Evolutionary conservation across 2,329 filamentous ascomycete genomes (phyloP).

Genomic region (Colletotrichum liaoningense): DNA sequence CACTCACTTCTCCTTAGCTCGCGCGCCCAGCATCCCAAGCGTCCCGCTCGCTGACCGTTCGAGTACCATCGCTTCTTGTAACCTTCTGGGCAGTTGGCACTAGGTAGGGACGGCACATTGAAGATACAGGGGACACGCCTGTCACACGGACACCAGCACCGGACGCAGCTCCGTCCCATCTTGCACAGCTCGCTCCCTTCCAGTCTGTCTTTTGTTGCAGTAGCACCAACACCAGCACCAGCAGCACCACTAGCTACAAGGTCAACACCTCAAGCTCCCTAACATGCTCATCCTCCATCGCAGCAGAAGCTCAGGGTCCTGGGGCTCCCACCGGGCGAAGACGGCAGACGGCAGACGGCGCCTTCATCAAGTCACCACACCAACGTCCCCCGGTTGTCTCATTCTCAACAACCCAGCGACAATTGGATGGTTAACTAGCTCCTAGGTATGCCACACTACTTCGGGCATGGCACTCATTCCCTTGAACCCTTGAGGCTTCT

Average conservation of each 20-base stretch:
- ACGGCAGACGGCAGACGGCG: not conserved
- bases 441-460: not conserved
- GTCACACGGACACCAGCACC: not conserved
- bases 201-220: not conserved
- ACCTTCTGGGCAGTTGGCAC: not conserved
- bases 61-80: conserved; percentile 12
- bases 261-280: not conserved
- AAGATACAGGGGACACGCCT: not conserved
- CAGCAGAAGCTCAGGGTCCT: not conserved
- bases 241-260: not conserved
- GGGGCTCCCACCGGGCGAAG: not conserved
- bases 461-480: not conserved
- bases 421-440: not conserved
- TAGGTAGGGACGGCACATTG: not conserved
- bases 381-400: not conserved
- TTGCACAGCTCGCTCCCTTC: not conserved
- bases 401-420: not conserved
- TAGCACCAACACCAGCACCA: not conserved
- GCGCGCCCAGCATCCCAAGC: not conserved
- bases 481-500: not conserved
- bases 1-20: not conserved
- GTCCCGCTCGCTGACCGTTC: conserved; percentile 1
- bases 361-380: not conserved
- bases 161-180: not conserved
- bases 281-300: not conserved